phyloP scores from a whole-genome alignment of 805 yeast species.

The Geotrichum ghanense region DNA sequence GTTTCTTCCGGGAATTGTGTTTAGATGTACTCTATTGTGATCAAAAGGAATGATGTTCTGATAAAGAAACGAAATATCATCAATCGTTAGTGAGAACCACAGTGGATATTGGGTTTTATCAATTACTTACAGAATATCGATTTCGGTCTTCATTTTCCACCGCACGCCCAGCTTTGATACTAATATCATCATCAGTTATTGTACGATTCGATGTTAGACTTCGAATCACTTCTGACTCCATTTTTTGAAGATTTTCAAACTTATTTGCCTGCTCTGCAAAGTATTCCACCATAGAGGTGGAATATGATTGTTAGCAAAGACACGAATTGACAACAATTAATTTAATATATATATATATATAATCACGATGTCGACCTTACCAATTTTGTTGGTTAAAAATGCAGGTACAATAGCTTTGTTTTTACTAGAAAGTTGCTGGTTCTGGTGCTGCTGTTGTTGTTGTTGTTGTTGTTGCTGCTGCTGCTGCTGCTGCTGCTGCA shows the following conservation, averaged over 20 bases:
- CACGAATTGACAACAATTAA: no score
- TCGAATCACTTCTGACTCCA: background rate
- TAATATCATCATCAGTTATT: slow-evolving; percentile 15
- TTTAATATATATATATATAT: no score
- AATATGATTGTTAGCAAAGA: no score
- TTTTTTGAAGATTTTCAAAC: background rate
- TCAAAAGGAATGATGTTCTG: slow-evolving; percentile 56
- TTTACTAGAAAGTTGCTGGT: no score
- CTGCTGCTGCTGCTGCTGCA: no score
- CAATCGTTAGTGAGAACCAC: background rate
- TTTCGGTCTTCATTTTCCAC: slow-evolving; percentile 30
- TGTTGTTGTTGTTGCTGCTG: no score
- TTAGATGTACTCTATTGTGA: slow-evolving; percentile 39
- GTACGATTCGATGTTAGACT: slow-evolving; percentile 3
- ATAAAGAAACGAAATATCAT: no score
- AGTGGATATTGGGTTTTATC: background rate
- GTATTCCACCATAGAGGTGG: no score
- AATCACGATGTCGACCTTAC: background rate
- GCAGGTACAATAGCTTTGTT: background rate
- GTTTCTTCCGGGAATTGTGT: slow-evolving; percentile 18
- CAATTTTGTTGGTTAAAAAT: background rate
- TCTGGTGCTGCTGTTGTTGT: no score
- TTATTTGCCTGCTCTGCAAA: background rate
- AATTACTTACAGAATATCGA: slow-evolving; percentile 34
- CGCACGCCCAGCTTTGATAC: slow-evolving; percentile 13